Evolutionary conservation across 345 rosid genomes (phyloP), one percentile per base, ranked within the genome.

Genomic region (Eucalyptus sp.): DNA sequence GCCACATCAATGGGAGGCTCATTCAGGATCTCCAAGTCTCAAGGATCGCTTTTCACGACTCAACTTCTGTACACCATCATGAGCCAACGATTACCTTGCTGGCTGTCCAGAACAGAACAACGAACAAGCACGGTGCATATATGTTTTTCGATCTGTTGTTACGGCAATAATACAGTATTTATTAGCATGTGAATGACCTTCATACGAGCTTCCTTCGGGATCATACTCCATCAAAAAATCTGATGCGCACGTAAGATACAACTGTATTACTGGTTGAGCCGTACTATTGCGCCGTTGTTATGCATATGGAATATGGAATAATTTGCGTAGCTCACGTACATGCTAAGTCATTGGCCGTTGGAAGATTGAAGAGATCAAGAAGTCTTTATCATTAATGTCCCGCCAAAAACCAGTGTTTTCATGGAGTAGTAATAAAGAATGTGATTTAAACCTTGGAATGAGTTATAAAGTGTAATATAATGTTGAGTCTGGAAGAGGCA

Each of bases 401-500:
- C 10, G 79, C 18, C 76, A 86, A 46, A 11, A 27, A 43, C 51
- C 52, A 80, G 71, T 49, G 87, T 48, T 88, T 90, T 88, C 92
- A 87, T 64, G 90, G 66, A 60, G 27, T 76, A 86, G 9, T 48
- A 41, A 87, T 86, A 91, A 91, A 89, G 37, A 90, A 49, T 18
- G 27, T 31, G 52, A 81, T 79, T 31, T 31, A 83, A 89, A 90
- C 51, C 84, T 87, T n/a, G 86, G 37, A 79, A 88, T 31, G 71
- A n/a, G 86, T 89, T 83, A 87, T 64, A 86, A 84, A 81, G 81
- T 46, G 84, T 48, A n/a, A 52, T 37, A 58, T 44, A 50, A 27
- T 86, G 92, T 86, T 50, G 91, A 89, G 93, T 90, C 84, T 71
- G 56, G 60, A 17, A 85, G 90, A 91, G 95, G 92, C 94, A 95